Evolutionary conservation across 2,329 filamentous ascomycete species (phyloP).

Genomic region (Calonectria pseudoreteaudii): DNA sequence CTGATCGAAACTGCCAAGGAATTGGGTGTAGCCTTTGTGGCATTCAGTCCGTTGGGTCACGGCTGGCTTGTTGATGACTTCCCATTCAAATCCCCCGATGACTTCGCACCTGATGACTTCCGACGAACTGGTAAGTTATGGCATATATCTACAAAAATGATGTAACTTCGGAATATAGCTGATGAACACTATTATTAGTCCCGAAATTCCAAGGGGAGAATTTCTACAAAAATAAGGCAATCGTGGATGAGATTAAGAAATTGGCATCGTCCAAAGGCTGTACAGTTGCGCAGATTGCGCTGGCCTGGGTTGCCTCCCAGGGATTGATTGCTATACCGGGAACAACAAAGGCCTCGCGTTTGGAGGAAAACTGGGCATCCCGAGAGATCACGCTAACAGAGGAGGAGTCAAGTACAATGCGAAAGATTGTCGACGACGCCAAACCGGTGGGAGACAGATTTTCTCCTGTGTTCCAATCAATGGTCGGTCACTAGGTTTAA

Average conservation of each 20-base stretch:
- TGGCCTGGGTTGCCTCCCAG: constrained; percentile 55
- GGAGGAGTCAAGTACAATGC: constrained; percentile 53
- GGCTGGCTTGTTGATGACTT: constrained; percentile 61
- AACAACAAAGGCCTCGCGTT: constrained; percentile 52
- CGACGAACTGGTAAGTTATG: constrained; percentile 48
- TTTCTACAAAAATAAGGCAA: constrained; percentile 56
- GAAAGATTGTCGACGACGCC: constrained; percentile 49
- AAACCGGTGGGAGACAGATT: constrained; percentile 19
- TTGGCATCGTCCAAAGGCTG: constrained; percentile 48
- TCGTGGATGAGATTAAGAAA: constrained; percentile 55
- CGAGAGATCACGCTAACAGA: constrained; percentile 49
- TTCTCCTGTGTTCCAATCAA: not conserved
- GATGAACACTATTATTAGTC: constrained; percentile 15
- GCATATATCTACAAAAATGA: no score
- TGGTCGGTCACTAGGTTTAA: constrained; percentile 19
- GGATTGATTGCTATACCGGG: constrained; percentile 60
- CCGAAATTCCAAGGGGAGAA: constrained; percentile 56
- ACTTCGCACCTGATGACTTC: constrained; percentile 58
- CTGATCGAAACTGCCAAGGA: no score
- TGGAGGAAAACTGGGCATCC: constrained; percentile 55
- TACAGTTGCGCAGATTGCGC: constrained; percentile 50
- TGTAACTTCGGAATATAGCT: no score
- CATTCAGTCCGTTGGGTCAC: constrained; percentile 59
- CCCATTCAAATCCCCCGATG: constrained; percentile 54
- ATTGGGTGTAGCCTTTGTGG: constrained; percentile 21